Percentiles rank a stretch among this genome's conserved stretches.
Conservation (phyloP, 75 land plant genomes). For the Selaginella moellendorffii region DNA sequence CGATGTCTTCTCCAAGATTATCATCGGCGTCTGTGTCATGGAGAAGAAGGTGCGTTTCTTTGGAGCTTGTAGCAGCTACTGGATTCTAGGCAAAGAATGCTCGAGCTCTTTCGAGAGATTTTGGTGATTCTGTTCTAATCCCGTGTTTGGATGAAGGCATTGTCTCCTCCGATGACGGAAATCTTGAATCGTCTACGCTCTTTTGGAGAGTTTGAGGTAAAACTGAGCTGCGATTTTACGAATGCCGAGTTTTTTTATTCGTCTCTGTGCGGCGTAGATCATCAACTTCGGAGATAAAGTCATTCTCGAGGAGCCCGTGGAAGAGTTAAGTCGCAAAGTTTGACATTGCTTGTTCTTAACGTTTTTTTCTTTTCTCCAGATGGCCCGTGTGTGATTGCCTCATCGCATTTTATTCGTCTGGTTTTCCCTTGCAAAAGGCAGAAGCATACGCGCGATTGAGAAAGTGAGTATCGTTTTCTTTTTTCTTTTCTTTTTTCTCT, state of each 20-base stretch:
- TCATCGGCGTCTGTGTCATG: slow-evolving; percentile 85
- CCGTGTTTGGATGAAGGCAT: slow-evolving; percentile 35
- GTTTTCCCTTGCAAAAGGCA: slow-evolving; percentile 89
- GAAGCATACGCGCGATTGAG: slow-evolving; percentile 78
- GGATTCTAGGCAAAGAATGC: not conserved
- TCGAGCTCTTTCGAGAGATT: not conserved
- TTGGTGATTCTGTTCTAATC: not conserved
- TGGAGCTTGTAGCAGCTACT: not conserved
- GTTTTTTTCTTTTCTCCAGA: slow-evolving; percentile 28
- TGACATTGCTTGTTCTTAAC: not conserved
- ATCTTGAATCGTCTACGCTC: slow-evolving; percentile 67
- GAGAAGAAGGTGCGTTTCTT: slow-evolving; percentile 80
- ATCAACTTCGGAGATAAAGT: slow-evolving; percentile 73
- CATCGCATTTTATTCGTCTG: slow-evolving; percentile 92
- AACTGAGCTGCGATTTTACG: not conserved
- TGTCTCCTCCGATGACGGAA: slow-evolving; percentile 87
- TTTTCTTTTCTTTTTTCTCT: slow-evolving; percentile 1
- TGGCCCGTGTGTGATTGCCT: slow-evolving; percentile 99
- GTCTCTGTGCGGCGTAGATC: slow-evolving; percentile 35
- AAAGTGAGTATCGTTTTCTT: slow-evolving; percentile 40
- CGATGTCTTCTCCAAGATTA: slow-evolving; percentile 27
- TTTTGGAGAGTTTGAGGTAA: slow-evolving; percentile 97
- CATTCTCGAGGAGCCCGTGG: slow-evolving; percentile 78
- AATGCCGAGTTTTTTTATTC: not conserved
- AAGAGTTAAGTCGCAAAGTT: slow-evolving; percentile 35